These are phyloP conservation scores for Aspergillus fischeri DNA, from an alignment of 2,329 filamentous ascomycete genomes.

Conservation along the genomic window DNA sequence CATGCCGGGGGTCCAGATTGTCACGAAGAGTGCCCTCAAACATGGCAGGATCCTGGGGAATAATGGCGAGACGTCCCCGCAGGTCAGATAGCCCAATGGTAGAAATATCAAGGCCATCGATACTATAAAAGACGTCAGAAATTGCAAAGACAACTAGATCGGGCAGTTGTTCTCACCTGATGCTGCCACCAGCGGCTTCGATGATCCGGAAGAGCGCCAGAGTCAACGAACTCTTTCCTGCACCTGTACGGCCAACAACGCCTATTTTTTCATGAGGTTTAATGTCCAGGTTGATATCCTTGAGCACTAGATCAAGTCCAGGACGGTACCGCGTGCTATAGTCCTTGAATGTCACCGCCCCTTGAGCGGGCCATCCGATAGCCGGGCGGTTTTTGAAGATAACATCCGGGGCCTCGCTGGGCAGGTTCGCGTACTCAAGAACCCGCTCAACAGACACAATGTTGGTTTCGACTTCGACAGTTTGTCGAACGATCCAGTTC, in stretches of 20 bases:
- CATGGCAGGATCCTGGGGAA: conserved; percentile 93
- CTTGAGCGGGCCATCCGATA: conserved; percentile 85
- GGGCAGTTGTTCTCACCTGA: conserved; percentile 44
- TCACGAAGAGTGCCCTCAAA: conserved; percentile 92
- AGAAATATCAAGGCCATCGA: conserved; percentile 85
- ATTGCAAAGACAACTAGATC: conserved; percentile 2
- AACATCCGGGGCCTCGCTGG: conserved; percentile 91
- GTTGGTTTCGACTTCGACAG: conserved; percentile 99
- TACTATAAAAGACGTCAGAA: conserved; percentile 47
- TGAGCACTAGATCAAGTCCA: conserved; percentile 85
- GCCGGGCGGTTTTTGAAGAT: conserved; percentile 82
- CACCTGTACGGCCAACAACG: conserved; percentile 91
- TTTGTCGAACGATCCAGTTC: conserved; percentile 98
- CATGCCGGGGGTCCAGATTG: conserved; percentile 90
- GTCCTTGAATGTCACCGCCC: conserved; percentile 84
- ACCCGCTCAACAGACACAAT: conserved; percentile 98
- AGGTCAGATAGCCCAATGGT: conserved; percentile 86
- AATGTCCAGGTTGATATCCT: conserved; percentile 87
- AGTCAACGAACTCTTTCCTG: conserved; percentile 92
- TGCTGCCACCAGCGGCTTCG: conserved; percentile 75
- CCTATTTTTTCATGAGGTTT: conserved; percentile 97
- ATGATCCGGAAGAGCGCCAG: conserved; percentile 94
- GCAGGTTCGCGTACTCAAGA: conserved; percentile 86
- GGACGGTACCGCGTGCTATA: conserved; percentile 92
- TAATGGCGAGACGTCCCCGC: conserved; percentile 85